Conservation (phyloP, 2,329 filamentous ascomycete species). For the Alternaria brassicicola region DNA sequence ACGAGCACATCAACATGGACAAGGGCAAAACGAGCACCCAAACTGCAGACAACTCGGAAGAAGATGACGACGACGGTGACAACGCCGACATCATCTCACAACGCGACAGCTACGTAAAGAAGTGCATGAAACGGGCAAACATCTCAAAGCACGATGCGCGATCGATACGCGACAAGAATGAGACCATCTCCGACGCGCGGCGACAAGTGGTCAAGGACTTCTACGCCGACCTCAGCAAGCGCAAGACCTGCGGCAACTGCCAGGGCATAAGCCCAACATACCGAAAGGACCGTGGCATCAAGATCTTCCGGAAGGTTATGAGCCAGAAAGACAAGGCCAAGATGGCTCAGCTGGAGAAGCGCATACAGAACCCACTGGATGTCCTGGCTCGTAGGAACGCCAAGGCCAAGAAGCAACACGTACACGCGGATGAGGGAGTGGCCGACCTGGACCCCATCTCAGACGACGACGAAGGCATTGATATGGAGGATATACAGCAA, state of each 20-base stretch:
- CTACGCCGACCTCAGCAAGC: conserved; percentile 71
- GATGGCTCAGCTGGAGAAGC: conserved; percentile 74
- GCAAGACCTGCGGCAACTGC: conserved; percentile 72
- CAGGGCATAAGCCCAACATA: conserved; percentile 67
- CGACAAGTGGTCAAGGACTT: conserved; percentile 81
- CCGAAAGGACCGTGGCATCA: conserved; percentile 88
- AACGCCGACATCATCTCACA: conserved; percentile 63
- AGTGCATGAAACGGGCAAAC: conserved; percentile 68
- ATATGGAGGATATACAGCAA: conserved; percentile 43
- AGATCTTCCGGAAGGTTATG: conserved; percentile 88
- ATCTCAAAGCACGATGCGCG: conserved; percentile 52
- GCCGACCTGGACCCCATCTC: conserved; percentile 63
- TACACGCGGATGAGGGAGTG: conserved; percentile 70
- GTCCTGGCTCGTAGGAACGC: conserved; percentile 59
- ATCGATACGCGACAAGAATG: conserved; percentile 71
- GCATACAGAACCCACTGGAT: conserved; percentile 72
- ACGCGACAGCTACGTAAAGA: conserved; percentile 72
- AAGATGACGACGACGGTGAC: conserved; percentile 70
- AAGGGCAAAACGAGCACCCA: conserved; percentile 41
- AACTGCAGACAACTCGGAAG: conserved; percentile 63
- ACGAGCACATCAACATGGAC: conserved; percentile 55
- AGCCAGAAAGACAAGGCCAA: conserved; percentile 74
- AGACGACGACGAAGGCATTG: conserved; percentile 51
- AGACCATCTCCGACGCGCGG: conserved; percentile 78
- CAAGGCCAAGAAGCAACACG: conserved; percentile 52